Evolutionary conservation across 2,329 filamentous ascomycete genomes (phyloP).

Genomic region (Colletotrichum paranaense): DNA sequence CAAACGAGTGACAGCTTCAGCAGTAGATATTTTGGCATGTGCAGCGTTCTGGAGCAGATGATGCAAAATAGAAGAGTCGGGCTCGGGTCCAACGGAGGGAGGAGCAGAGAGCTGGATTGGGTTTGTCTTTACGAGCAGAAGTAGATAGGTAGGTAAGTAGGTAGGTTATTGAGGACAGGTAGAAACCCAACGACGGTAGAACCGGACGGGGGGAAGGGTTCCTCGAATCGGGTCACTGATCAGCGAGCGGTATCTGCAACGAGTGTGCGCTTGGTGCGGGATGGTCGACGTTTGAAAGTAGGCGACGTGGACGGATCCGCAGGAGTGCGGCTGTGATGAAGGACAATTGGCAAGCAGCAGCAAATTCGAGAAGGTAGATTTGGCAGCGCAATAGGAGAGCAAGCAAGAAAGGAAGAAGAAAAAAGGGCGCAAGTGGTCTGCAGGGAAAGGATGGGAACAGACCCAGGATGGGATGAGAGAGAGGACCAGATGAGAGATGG

Average conservation of each 20-base stretch:
- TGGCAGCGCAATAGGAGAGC: background rate
- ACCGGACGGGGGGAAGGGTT: background rate
- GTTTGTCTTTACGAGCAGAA: background rate
- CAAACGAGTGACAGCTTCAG: slow-evolving; percentile 4
- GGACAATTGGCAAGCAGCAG: background rate
- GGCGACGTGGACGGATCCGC: background rate
- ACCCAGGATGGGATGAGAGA: background rate
- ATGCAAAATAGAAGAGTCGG: background rate
- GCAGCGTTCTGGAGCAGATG: background rate
- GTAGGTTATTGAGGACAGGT: background rate
- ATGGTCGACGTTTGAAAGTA: background rate
- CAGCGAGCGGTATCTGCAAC: slow-evolving; percentile 19
- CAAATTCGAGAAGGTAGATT: background rate
- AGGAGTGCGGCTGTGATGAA: background rate
- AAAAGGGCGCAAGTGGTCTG: background rate
- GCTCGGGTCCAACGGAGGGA: background rate
- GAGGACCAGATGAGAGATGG: background rate
- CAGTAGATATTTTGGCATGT: background rate
- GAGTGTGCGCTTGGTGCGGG: background rate
- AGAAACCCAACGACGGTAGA: background rate
- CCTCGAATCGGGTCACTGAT: slow-evolving; percentile 8
- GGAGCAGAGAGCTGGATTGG: background rate
- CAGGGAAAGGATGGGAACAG: background rate
- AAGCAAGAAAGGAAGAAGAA: background rate
- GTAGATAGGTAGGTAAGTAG: background rate